These are phyloP conservation scores for Saccharomycopsis schoenii DNA, from an alignment of 805 yeast genomes.

Conservation along the genomic window DNA sequence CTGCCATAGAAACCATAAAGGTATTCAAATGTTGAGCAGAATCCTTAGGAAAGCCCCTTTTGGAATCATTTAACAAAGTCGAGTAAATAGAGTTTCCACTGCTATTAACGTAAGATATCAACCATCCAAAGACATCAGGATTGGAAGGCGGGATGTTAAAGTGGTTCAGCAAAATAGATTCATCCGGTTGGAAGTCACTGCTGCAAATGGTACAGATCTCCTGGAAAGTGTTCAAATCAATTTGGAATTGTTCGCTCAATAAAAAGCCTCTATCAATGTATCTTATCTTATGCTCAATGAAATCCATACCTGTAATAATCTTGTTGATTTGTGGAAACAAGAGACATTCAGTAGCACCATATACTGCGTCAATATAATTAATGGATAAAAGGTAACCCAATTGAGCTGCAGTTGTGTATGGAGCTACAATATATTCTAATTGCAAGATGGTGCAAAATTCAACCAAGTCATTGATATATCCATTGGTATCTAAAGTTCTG, in stretches of 20 bases:
- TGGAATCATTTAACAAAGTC: conserved; percentile 32
- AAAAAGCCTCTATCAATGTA: conserved; percentile 52
- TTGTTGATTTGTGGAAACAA: conserved; percentile 54
- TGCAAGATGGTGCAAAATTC: conserved; percentile 43
- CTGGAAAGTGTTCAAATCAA: conserved; percentile 56
- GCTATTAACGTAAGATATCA: conserved; percentile 14
- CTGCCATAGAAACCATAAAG: conserved; percentile 59
- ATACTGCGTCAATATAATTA: conserved; percentile 58
- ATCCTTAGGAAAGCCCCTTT: background rate
- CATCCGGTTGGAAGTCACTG: conserved; percentile 58
- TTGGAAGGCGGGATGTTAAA: conserved; percentile 6
- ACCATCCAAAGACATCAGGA: conserved; percentile 18
- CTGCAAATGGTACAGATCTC: conserved; percentile 77
- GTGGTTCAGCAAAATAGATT: conserved; percentile 32
- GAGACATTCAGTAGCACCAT: conserved; percentile 76
- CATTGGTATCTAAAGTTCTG: conserved; percentile 35
- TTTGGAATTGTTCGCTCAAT: conserved; percentile 42
- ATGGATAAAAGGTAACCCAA: conserved; percentile 56
- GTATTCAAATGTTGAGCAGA: background rate
- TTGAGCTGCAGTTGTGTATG: conserved; percentile 74
- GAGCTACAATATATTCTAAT: conserved; percentile 67
- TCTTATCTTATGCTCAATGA: conserved; percentile 53
- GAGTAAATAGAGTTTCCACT: conserved; percentile 40
- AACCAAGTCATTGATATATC: conserved; percentile 47
- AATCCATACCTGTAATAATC: conserved; percentile 64